These are phyloP conservation scores for Rhizopogon parksii DNA, from an alignment of 1,284 basidiomycete genomes.

Conservation along the genomic window DNA sequence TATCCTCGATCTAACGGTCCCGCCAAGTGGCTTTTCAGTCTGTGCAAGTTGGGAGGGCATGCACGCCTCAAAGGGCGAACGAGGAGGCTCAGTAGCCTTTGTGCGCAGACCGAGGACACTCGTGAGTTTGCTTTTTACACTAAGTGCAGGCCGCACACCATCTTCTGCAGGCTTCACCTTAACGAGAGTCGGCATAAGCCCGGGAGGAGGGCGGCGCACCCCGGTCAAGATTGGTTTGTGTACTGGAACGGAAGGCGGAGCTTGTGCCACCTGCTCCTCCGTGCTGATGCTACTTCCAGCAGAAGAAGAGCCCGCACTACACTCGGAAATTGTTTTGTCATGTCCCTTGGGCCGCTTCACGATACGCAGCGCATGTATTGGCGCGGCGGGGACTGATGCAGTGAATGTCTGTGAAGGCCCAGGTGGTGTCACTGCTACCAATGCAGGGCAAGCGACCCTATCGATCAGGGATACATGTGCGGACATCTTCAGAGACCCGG, in stretches of 20 bases:
- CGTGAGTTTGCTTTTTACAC: constrained; percentile 9
- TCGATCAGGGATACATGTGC: not conserved
- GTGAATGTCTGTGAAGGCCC: constrained; percentile 4
- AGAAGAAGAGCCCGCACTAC: not conserved
- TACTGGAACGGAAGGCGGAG: not conserved
- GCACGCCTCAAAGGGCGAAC: not conserved
- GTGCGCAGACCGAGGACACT: constrained; percentile 5
- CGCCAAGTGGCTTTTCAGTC: not conserved
- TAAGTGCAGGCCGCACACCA: not conserved
- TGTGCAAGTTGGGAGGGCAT: not conserved
- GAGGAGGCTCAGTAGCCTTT: not conserved
- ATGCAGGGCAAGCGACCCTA: not conserved
- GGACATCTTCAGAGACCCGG: not conserved
- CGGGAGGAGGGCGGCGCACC: constrained; percentile 11
- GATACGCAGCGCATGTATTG: constrained; percentile 41
- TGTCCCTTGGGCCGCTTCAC: constrained; percentile 34
- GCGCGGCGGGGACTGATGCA: constrained; percentile 21
- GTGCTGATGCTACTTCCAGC: constrained; percentile 2
- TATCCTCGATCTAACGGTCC: constrained; percentile 3
- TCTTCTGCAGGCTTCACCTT: not conserved
- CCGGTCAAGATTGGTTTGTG: constrained; percentile 11
- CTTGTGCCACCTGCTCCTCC: not conserved
- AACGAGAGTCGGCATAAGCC: not conserved
- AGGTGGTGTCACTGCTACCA: not conserved
- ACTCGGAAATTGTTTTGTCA: constrained; percentile 3